A percentile compares a stretch with the other conserved stretches of the same genome.
Conservation (phyloP, 345 rosid genomes). For the Hibiscus syriacus region DNA sequence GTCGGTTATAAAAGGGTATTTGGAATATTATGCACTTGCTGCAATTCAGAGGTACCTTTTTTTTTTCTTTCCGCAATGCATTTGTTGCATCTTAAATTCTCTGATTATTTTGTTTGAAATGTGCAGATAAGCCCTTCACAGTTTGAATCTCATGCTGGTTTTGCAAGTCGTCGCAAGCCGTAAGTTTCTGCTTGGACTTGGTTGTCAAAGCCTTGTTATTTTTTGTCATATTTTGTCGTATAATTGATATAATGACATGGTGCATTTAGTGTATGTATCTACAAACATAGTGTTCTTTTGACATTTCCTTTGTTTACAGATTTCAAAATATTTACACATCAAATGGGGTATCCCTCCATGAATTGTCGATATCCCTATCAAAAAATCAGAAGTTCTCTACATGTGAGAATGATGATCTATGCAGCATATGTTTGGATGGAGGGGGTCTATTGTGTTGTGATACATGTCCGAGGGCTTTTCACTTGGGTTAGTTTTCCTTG, state of each 20-base stretch:
- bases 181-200: slow-evolving; percentile 19
- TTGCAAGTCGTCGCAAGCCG: too few species aligned
- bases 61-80: slow-evolving; percentile 21
- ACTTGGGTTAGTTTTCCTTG: slow-evolving; percentile 42
- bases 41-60: slow-evolving; percentile 59
- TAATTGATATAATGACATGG: too few species aligned
- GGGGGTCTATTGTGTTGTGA: too few species aligned
- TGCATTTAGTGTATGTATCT: background rate
- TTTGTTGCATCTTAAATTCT: slow-evolving; percentile 10
- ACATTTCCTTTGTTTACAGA: slow-evolving; percentile 30
- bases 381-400: too few species aligned
- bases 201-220: background rate
- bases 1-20: too few species aligned
- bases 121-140: slow-evolving; percentile 80
- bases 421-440: too few species aligned
- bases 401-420: too few species aligned
- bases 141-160: slow-evolving; percentile 98
- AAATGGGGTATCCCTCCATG: slow-evolving; percentile 96
- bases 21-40: too few species aligned
- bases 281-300: background rate
- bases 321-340: slow-evolving; percentile 82
- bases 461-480: slow-evolving; percentile 90
- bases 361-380: slow-evolving; percentile 61
- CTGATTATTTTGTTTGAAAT: slow-evolving; percentile 17
- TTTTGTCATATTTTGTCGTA: background rate